Evolutionary conservation across 805 yeast genomes (phyloP).

Genomic region (Yarrowia sp.): DNA sequence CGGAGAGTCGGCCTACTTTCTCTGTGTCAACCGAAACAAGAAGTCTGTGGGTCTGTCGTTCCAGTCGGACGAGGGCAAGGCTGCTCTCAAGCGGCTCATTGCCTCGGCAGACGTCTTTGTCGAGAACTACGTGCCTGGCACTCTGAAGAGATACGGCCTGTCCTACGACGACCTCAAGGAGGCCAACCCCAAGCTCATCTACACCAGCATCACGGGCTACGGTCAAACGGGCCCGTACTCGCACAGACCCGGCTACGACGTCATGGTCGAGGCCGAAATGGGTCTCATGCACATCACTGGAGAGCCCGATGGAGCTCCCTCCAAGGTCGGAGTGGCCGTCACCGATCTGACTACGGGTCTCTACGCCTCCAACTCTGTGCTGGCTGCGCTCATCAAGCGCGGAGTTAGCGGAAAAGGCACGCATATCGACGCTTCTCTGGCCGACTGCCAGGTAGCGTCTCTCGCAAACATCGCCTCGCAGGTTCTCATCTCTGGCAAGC

Average conservation of each 20-base stretch:
- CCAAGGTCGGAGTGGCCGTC: constrained; percentile 47
- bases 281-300: constrained; percentile 48
- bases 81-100: constrained; percentile 37
- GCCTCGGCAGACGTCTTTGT: constrained; percentile 41
- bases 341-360: constrained; percentile 46
- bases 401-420: constrained; percentile 41
- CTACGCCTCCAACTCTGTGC: constrained; percentile 41
- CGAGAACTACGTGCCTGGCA: constrained; percentile 44
- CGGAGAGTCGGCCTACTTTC: constrained; percentile 44
- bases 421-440: constrained; percentile 41
- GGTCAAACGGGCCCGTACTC: constrained; percentile 45
- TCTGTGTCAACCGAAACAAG: constrained; percentile 43
- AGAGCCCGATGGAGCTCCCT: constrained; percentile 43
- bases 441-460: constrained; percentile 45
- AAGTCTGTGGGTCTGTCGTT: constrained; percentile 42
- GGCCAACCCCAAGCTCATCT: constrained; percentile 38
- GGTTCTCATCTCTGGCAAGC: constrained; percentile 42
- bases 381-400: constrained; percentile 42
- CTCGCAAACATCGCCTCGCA: constrained; percentile 44
- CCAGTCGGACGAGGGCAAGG: constrained; percentile 39
- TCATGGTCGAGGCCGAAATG: constrained; percentile 48
- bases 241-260: constrained; percentile 45
- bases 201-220: constrained; percentile 44
- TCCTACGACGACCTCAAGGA: constrained; percentile 36
- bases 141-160: constrained; percentile 41